Evolutionary conservation across 306 rosid genomes (phyloP), one percentile per base, ranked within the genome.

Genomic region (Cotoneaster glaucophyllus): DNA sequence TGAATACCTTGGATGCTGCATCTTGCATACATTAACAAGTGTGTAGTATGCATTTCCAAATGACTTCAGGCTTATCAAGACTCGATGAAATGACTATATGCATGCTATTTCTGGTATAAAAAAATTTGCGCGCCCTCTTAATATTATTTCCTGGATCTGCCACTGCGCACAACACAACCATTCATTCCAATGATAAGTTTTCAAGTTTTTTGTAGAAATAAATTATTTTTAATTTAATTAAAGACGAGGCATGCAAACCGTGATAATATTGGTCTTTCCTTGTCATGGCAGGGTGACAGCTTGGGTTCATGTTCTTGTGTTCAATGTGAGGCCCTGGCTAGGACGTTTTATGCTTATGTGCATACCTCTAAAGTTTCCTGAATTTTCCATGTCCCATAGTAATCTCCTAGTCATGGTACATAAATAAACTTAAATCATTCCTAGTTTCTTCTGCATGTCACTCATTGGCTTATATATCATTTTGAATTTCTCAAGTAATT

Each of bases 231-330:
- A 45, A 39, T 39, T 39, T 39, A 63, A 25, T 74, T 19, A 19
- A 44, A 28, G 43, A 29, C 2, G 39, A 41, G 10, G 17, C 13
- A 6, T 34, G 4, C 26, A 69, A 77, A n/a, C 34, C 53, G 58
- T 54, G 73, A 50, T 26, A 28, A 32, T 41, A 28, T 67, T 67
- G 34, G 48, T 15, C 28, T 58, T 77, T 68, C 63, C 75, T 77
- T 58, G 25, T 59, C 75, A 77, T 69, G 67, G 45, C 67, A 39
- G 68, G 24, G 13, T 54, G 80, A 69, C 80, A 69, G 70, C 70
- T 58, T 18, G 18, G 50, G 62, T 58, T 43, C 74, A 54, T 57
- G 62, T 8, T 22, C 59, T 26, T 41, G 59, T 67, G 24, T 67
- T 67, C 26, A 76, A 41, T 56, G 68, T 17, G 73, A 31, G 24